These are phyloP conservation scores for Angophora floribunda DNA, from an alignment of 345 rosid species.

Conservation along the genomic window DNA sequence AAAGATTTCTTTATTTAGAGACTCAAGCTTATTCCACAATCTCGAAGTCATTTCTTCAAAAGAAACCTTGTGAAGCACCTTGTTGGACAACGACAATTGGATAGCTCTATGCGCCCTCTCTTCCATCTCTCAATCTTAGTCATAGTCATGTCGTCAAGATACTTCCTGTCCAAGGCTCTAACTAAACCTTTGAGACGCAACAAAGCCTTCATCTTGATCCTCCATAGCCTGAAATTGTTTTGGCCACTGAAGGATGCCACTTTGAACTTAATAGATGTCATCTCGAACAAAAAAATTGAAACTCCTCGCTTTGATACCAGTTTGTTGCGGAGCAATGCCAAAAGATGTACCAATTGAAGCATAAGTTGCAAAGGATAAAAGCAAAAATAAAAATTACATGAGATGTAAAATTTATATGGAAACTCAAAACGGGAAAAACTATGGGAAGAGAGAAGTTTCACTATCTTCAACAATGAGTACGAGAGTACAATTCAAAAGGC, in stretches of 20 bases:
- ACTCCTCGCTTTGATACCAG: fast-evolving
- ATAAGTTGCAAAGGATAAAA: background rate
- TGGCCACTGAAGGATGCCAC: background rate
- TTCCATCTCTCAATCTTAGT: too few species aligned
- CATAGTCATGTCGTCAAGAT: fast-evolving
- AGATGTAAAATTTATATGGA: background rate
- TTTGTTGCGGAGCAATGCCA: background rate
- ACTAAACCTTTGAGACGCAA: fast-evolving
- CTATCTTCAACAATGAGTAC: background rate
- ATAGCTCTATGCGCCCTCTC: background rate
- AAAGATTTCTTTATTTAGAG: background rate
- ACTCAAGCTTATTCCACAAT: background rate
- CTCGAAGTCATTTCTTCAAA: background rate
- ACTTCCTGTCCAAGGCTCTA: background rate
- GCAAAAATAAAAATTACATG: background rate
- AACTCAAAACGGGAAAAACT: background rate
- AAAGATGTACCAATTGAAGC: background rate
- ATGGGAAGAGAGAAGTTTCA: background rate
- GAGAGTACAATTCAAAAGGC: background rate
- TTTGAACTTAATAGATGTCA: background rate
- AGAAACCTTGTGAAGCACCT: background rate
- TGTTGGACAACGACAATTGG: background rate
- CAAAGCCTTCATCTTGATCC: background rate
- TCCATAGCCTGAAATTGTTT: background rate
- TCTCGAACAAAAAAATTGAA: too few species aligned